These are phyloP conservation scores for Theobroma grandiflorum DNA, from an alignment of 441 rosid species.

Conservation along the genomic window DNA sequence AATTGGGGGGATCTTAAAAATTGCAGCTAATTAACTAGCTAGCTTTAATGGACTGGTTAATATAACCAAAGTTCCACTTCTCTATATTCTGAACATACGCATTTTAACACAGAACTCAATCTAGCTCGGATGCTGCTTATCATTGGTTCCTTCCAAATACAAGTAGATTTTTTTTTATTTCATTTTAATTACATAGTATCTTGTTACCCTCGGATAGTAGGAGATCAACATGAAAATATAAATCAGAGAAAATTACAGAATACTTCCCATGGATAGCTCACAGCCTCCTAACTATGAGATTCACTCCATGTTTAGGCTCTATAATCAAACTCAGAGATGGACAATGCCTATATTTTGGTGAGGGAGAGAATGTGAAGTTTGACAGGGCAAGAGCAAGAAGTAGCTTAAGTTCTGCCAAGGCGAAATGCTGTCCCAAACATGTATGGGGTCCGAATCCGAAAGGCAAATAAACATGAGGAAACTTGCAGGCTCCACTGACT, in stretches of 20 bases:
- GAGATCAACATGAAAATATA: not conserved
- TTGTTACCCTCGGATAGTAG: not conserved
- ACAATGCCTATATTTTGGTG: slow-evolving; percentile 60
- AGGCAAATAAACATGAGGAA: slow-evolving; percentile 64
- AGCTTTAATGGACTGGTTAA: too few relatives aligned
- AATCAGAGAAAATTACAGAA: not conserved
- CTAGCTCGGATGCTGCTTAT: too few relatives aligned
- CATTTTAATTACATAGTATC: too few relatives aligned
- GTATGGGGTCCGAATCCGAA: slow-evolving; percentile 67
- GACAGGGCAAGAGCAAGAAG: slow-evolving; percentile 51
- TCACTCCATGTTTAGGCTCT: slow-evolving; percentile 65
- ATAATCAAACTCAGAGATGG: slow-evolving; percentile 60
- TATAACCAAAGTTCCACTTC: too few relatives aligned
- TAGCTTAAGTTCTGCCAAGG: slow-evolving; percentile 67
- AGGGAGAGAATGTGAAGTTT: slow-evolving; percentile 59
- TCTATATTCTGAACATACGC: too few relatives aligned
- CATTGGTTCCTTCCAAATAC: too few relatives aligned
- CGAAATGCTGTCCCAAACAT: slow-evolving; percentile 74
- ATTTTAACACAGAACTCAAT: too few relatives aligned
- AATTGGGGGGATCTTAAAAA: too few relatives aligned
- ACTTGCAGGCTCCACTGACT: slow-evolving; percentile 63
- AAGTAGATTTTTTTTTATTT: too few relatives aligned
- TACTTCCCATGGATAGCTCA: not conserved
- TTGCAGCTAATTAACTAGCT: too few relatives aligned
- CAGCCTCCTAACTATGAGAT: slow-evolving; percentile 44